A percentile compares a stretch with the other conserved stretches of the same genome.
Conservation (phyloP, 2,329 filamentous ascomycete genomes). For the Aspergillus sp. region DNA sequence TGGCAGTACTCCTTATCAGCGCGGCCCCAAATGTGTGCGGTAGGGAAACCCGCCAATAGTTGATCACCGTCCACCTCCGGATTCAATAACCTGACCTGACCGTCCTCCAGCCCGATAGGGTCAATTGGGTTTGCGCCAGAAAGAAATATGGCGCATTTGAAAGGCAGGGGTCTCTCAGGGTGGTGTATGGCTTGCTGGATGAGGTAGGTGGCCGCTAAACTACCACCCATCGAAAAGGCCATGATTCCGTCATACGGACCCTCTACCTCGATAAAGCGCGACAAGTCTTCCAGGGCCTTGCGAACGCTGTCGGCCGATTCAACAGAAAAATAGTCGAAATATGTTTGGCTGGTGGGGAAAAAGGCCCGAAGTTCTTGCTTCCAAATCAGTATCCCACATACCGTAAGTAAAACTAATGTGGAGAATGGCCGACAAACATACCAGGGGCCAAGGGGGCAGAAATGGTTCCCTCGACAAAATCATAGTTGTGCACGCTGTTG, state of each 20-base stretch:
- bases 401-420: neutral
- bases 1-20: neutral
- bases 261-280: neutral
- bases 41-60: neutral
- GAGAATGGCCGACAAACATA: neutral
- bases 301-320: neutral
- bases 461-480: neutral
- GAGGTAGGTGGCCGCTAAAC: neutral
- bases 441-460: neutral
- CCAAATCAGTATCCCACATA: neutral
- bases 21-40: neutral
- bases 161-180: neutral
- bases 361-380: neutral
- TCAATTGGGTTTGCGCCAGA: neutral
- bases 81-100: neutral
- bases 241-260: neutral
- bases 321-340: neutral
- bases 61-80: neutral
- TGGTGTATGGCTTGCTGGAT: neutral
- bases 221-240: neutral
- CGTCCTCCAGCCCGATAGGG: neutral
- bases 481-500: neutral
- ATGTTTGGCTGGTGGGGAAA: neutral
- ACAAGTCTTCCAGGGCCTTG: neutral
- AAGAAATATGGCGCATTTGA: neutral